Percentiles rank a stretch among this genome's conserved stretches.
Conservation (phyloP, 75 land plant species). For the Cryptomeria japonica region DNA sequence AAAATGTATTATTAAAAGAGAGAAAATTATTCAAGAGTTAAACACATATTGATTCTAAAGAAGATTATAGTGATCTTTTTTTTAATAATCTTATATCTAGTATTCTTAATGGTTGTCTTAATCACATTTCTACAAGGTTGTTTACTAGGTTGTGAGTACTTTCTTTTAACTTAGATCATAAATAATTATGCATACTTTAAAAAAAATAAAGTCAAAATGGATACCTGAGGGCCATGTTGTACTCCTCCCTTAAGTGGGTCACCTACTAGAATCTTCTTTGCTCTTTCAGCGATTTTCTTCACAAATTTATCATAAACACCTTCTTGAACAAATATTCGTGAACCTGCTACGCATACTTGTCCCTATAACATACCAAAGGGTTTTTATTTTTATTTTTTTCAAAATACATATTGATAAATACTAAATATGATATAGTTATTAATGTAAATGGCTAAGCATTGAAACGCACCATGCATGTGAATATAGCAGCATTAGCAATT, state of each 20-base stretch:
- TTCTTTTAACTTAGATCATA: background rate
- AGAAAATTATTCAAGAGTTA: background rate
- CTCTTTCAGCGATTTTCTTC: slow-evolving; percentile 13
- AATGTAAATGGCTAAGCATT: background rate
- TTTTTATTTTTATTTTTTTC: background rate
- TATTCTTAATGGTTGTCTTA: too few species aligned
- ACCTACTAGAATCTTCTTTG: slow-evolving; percentile 17
- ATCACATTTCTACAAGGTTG: too few species aligned
- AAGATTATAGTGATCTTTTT: too few species aligned
- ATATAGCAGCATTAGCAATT: slow-evolving; percentile 1
- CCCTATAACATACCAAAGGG: slow-evolving; percentile 8
- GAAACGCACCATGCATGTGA: background rate
- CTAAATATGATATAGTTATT: too few species aligned
- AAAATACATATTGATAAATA: background rate
- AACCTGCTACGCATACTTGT: slow-evolving; percentile 21
- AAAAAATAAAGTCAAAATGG: background rate
- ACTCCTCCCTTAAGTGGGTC: slow-evolving; percentile 24
- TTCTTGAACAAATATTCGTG: slow-evolving; percentile 29
- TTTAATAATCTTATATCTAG: too few species aligned
- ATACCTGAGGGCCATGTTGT: slow-evolving; percentile 32
- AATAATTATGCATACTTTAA: background rate
- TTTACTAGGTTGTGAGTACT: background rate
- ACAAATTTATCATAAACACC: slow-evolving; percentile 27
- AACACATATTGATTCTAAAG: too few species aligned
- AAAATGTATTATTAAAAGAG: background rate